Evolutionary conservation across 768 basidiomycete species (phyloP).

Genomic region (Rhizopogon vinicolor): DNA sequence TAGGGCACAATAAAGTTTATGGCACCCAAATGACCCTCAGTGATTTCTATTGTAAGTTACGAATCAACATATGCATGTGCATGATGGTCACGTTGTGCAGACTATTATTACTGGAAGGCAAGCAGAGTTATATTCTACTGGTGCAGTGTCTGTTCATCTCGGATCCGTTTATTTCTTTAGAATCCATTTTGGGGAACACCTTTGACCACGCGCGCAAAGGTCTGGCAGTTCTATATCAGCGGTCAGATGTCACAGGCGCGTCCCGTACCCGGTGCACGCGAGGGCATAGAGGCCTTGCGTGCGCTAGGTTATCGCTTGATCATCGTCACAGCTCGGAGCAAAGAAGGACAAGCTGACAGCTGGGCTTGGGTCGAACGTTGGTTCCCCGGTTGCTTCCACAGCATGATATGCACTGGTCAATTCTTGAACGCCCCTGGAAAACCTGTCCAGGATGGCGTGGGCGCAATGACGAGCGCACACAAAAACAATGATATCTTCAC

Average conservation of each 20-base stretch:
- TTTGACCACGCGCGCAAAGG: conserved; percentile 53
- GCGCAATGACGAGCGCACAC: neutral
- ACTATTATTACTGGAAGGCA: conserved; percentile 79
- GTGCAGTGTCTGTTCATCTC: neutral
- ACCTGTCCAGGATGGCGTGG: conserved; percentile 8
- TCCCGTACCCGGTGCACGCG: conserved; percentile 58
- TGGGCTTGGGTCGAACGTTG: conserved; percentile 64
- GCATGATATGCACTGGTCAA: conserved; percentile 70
- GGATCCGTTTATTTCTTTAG: conserved; percentile 17
- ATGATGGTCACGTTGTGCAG: conserved; percentile 22
- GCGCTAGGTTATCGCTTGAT: conserved; percentile 64
- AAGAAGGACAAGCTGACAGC: conserved; percentile 50
- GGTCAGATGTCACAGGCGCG: conserved; percentile 39
- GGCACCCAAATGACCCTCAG: conserved; percentile 51
- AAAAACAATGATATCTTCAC: conserved; percentile 40
- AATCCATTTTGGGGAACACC: conserved; percentile 60
- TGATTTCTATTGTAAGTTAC: conserved; percentile 56
- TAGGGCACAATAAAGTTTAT: conserved; percentile 61
- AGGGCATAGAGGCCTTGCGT: conserved; percentile 51
- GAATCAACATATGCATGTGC: neutral
- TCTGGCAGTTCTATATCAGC: conserved; percentile 53
- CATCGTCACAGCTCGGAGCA: conserved; percentile 70
- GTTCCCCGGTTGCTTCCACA: conserved; percentile 60
- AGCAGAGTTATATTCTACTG: neutral
- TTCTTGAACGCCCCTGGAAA: conserved; percentile 50